Base-by-base conservation (phyloP, 2,329 filamentous ascomycete genomes). In the Aspergillus thermomutatus region DNA sequence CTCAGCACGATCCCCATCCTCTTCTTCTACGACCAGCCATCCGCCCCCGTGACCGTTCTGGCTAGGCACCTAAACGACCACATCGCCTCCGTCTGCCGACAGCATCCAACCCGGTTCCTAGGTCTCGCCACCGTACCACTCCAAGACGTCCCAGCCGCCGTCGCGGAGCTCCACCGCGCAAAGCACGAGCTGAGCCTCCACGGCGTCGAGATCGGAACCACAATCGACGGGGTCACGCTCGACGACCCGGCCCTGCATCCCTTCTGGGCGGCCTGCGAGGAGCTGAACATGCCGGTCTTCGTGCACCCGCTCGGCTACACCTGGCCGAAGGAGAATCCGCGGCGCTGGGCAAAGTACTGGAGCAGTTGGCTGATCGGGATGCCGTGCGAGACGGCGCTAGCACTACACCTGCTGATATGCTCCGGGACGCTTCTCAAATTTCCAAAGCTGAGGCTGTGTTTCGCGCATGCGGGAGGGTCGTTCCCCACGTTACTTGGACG, bases 281-380 rank as follows among this genome's bases (percentile, higher is more conserved):
- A 62, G 1, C 53, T 63, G 19, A 46, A 57, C 10, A 56, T 61
- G 48, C 58, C 62, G 14, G 55, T 64, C 11, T 64, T 64, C 45
- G 56, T 64, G 5, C 62, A 64, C 41, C 62, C 62, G 40, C 53
- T 64, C n/a, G 62, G 62, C 17, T 64, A 64, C 46, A 57, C 60
- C 17, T 53, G 55, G 11, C 50, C 60, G 8, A 54, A 54, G 23
- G 62, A 64, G 50, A 64, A 64, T 17, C 61, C 60, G 49, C 51
- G 48, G 8, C 57, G 55, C 9, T 63, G 62, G 62, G 50, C 55
- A 7, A 58, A 53, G n/a, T 64, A 64, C 50, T 64, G 62, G 62
- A 61, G 58, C 17, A 54, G 56, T 4, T 64, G 60, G 60, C 48
- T 63, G 19, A 49, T 63, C 11, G 61, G 61, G 26, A 63, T 63